Evolutionary conservation across 2,329 filamentous ascomycete genomes (phyloP), one percentile per base, ranked within the genome.

Genomic region (Trichoderma arundinaceum): DNA sequence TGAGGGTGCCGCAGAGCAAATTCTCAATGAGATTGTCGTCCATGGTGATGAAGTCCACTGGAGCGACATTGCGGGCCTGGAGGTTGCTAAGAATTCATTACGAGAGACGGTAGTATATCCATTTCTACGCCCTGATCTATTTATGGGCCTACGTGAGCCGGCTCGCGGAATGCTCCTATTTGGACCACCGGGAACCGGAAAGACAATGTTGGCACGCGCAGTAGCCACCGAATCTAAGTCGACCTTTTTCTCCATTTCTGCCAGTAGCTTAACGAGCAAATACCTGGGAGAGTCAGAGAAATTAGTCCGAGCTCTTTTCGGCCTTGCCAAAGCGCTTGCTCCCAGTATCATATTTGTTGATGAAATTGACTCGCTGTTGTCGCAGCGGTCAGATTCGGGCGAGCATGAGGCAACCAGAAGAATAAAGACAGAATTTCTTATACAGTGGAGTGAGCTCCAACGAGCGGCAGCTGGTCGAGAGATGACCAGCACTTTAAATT

Each of bases 311-410:
- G 95, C 95, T 3, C 82, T 99, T 0, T 99, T 99, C 75, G 87
- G 88, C 0, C 81, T 98, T n/a, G 94, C 95, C 5, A 96, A 96
- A 76, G 84, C 88, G 41, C 84, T 98, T 51, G 93, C 95, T 0
- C 95, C 95, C 0, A 95, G 91, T 68, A 98, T 99, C 75, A 98
- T 99, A 66, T 99, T 99, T 71, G 93, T 99, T 4, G 95, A 99
- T 73, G 95, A 99, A 76, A 99, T 99, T 68, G 95, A 99, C 76
- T 97, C 94, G 0, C 81, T 99, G 0, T 84, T 99, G 0, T 96
- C 93, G 0, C 88, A 93, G 15, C 85, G 95, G 59, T 91, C 90
- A 7, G 92, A 92, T 0, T 89, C 89, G 3, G 90, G 92, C 1
- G 95, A 98, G 74, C 92, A 98, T 72, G 95, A 99, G 78, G 92